Conservation (phyloP, 2,329 filamentous ascomycete species). For the Aspergillus phoenicis region DNA sequence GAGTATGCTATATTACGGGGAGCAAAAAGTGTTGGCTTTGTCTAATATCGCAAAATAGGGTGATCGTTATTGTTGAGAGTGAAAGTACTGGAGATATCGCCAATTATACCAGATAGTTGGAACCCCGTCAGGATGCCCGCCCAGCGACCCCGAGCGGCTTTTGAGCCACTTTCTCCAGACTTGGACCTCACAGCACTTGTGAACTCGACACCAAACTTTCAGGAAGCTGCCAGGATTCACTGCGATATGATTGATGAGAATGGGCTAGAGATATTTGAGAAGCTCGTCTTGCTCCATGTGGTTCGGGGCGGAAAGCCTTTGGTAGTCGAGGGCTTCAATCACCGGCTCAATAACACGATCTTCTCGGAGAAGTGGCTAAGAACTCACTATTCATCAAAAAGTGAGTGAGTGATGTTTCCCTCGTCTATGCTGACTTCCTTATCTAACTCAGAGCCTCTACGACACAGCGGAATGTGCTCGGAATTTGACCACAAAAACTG, state of each 20-base stretch:
- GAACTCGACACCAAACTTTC: slow-evolving; percentile 78
- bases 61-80: not conserved
- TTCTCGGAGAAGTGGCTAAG: slow-evolving; percentile 83
- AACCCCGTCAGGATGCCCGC: slow-evolving; percentile 66
- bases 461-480: slow-evolving; percentile 75
- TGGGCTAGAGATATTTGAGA: slow-evolving; percentile 79
- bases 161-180: slow-evolving; percentile 86
- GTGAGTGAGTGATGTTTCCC: slow-evolving; percentile 54
- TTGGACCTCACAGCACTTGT: slow-evolving; percentile 77
- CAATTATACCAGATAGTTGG: not conserved
- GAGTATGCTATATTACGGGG: not conserved
- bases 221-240: slow-evolving; percentile 80
- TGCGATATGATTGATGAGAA: slow-evolving; percentile 76
- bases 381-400: slow-evolving; percentile 74
- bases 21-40: not conserved
- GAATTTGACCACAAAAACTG: slow-evolving; percentile 71
- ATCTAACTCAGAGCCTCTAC: slow-evolving; percentile 20
- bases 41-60: not conserved
- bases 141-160: slow-evolving; percentile 79
- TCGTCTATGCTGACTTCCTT: not conserved
- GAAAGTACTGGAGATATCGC: not conserved
- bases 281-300: slow-evolving; percentile 79
- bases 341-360: slow-evolving; percentile 71
- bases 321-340: slow-evolving; percentile 86
- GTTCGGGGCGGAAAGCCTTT: slow-evolving; percentile 83